Percentiles rank a stretch among this genome's conserved stretches.
Conservation (phyloP, 805 yeast species). For the Kodamaea hsintzibuensis region DNA sequence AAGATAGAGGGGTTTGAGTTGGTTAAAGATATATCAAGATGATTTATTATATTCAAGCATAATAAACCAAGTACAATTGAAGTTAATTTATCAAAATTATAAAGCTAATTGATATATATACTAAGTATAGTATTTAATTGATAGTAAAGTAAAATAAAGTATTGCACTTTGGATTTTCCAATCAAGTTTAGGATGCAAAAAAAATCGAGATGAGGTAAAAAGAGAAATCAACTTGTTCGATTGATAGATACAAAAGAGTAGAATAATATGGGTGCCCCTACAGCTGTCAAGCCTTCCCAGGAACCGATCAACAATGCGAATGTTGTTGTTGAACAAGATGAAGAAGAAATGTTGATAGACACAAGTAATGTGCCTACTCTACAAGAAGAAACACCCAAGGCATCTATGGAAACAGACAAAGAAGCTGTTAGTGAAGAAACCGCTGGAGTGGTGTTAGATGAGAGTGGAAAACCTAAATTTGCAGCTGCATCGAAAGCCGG, state of each 20-base stretch:
- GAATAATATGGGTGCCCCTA: constrained; percentile 48
- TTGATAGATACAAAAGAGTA: background rate
- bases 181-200: background rate
- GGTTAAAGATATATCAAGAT: too few relatives aligned
- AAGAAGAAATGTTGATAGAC: constrained; percentile 54
- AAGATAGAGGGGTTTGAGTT: background rate
- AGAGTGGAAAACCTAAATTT: constrained; percentile 85
- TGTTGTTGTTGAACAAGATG: constrained; percentile 19
- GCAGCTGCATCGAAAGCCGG: constrained; percentile 65
- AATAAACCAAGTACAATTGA: too few relatives aligned
- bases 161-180: background rate
- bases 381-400: constrained; percentile 16
- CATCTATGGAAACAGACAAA: constrained; percentile 11
- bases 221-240: background rate
- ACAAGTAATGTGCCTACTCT: constrained; percentile 32
- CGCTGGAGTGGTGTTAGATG: constrained; percentile 64
- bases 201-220: background rate
- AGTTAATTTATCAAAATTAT: too few relatives aligned
- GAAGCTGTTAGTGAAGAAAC: constrained; percentile 14
- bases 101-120: too few relatives aligned
- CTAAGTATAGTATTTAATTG: too few relatives aligned
- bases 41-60: background rate
- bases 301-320: constrained; percentile 1
- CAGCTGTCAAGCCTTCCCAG: constrained; percentile 10
- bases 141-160: background rate